Conservation (phyloP, 2,329 filamentous ascomycete genomes). For the Penicillium sp. region DNA sequence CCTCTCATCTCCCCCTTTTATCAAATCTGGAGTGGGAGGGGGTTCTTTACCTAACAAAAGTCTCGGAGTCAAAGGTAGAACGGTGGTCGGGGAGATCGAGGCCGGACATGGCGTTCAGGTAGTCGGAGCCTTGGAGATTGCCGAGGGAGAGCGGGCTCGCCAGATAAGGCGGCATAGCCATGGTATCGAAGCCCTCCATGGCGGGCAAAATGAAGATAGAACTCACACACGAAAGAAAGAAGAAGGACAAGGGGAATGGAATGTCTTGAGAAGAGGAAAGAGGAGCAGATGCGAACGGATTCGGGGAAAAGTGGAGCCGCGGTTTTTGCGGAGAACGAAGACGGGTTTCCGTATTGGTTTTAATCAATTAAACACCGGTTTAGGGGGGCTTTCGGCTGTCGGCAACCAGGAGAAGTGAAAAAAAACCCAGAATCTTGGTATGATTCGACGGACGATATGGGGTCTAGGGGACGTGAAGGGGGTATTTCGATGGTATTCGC, state of each 20-base stretch:
- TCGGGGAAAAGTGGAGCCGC: conserved; percentile 32
- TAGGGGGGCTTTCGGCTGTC: background rate
- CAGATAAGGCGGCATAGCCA: conserved; percentile 62
- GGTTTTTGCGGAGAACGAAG: conserved; percentile 29
- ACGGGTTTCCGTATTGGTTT: conserved; percentile 10
- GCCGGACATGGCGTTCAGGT: conserved; percentile 50
- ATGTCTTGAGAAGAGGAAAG: conserved; percentile 2
- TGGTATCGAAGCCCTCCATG: conserved; percentile 61
- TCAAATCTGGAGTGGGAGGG: background rate
- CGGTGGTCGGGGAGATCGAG: conserved; percentile 60
- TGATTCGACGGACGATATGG: too few species aligned
- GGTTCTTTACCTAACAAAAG: conserved; percentile 57
- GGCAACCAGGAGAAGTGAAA: background rate
- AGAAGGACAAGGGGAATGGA: conserved; percentile 5
- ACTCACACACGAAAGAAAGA: conserved; percentile 3
- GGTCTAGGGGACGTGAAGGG: background rate
- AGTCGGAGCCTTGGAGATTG: conserved; percentile 50
- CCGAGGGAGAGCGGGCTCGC: conserved; percentile 58
- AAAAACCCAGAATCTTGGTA: too few species aligned
- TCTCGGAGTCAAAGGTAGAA: conserved; percentile 61
- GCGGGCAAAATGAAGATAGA: conserved; percentile 15
- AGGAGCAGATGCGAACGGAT: conserved; percentile 21
- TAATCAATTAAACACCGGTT: background rate
- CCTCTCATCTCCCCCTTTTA: background rate
- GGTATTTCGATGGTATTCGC: background rate